Base-by-base conservation (phyloP, 2,329 filamentous ascomycete species). In the Lasiodiplodia gonubiensis region DNA sequence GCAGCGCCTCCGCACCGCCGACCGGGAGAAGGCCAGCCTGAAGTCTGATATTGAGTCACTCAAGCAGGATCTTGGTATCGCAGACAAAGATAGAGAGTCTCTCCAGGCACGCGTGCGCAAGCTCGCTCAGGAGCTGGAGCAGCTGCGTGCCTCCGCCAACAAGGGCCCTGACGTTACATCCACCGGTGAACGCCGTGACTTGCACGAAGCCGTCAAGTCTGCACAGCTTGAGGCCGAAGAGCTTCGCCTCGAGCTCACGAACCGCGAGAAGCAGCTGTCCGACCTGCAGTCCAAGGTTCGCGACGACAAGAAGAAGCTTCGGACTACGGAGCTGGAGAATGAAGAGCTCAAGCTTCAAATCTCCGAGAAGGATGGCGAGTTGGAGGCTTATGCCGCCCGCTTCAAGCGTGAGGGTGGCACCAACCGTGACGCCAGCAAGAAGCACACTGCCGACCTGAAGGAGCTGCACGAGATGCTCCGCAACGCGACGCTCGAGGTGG, bases 291-390 rank as follows among this genome's bases (percentile, higher is more conserved):
- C 60, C n/a, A 67, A 69, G 10, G 54, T 71, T 4, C 70, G 69
- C 4, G 16, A 66, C 8, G 71, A 72, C 27, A 68, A 73, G n/a
- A 65, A 59, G 35, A 70, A 70, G 57, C 68, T 72, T 14, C 66
- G 68, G 69, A 85, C 86, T 73, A 86, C 86, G 14, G 88, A 90
- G 75, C 80, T 87, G 33, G 78, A 80, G 64, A 75, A 76, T 16
- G 79, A 81, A 63, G 72, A 78, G 53, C 83, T 95, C n/a, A 89
- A 92, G 71, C 84, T 92, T 68, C 89, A 92, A 73, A 84, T 95
- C 33, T 83, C 82, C 39, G 80, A 80, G 16, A 84, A 86, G n/a
- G 88, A 91, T 72, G 80, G 82, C 23, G 82, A 83, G 67, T 72
- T 83, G 8, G 75, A 80, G 25, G 73, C 77, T 6, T 70, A 82